A percentile compares a stretch with the other conserved stretches of the same genome.
These are phyloP conservation scores for Debaryomyces hansenii DNA, from an alignment of 805 yeast species.

Conservation along the genomic window DNA sequence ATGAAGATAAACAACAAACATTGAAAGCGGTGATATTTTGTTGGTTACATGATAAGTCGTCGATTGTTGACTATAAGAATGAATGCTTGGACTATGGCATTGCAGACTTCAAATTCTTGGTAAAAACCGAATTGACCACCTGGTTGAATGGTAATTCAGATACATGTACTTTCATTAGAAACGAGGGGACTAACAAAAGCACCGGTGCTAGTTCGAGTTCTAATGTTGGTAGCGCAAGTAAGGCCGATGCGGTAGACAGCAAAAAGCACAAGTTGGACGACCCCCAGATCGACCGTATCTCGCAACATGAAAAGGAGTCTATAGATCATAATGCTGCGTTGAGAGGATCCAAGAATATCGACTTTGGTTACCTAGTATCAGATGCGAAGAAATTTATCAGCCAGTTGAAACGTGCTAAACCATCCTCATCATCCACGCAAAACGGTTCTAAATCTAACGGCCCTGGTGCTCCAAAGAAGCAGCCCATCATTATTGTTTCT, in stretches of 20 bases:
- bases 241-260: conserved; percentile 6
- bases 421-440: conserved; percentile 8
- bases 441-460: conserved; percentile 7
- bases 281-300: conserved; percentile 50
- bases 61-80: conserved; percentile 78
- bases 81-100: conserved; percentile 66
- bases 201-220: conserved; percentile 1
- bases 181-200: conserved; percentile 13
- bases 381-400: conserved; percentile 63
- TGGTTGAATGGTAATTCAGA: conserved; percentile 76
- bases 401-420: conserved; percentile 41
- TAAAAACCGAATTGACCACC: conserved; percentile 77
- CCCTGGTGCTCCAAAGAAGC: conserved; percentile 27
- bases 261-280: conserved; percentile 38
- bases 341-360: conserved; percentile 65
- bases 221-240: neutral
- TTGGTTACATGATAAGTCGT: conserved; percentile 72
- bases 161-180: conserved; percentile 49
- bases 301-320: conserved; percentile 48
- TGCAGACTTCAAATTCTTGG: conserved; percentile 75
- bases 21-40: conserved; percentile 70
- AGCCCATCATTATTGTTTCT: conserved; percentile 44
- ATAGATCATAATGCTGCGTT: conserved; percentile 60
- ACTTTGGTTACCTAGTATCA: conserved; percentile 65
- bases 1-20: conserved; percentile 48